Evolutionary conservation across 306 rosid genomes (phyloP).

Genomic region (Mucuna pruriens): DNA sequence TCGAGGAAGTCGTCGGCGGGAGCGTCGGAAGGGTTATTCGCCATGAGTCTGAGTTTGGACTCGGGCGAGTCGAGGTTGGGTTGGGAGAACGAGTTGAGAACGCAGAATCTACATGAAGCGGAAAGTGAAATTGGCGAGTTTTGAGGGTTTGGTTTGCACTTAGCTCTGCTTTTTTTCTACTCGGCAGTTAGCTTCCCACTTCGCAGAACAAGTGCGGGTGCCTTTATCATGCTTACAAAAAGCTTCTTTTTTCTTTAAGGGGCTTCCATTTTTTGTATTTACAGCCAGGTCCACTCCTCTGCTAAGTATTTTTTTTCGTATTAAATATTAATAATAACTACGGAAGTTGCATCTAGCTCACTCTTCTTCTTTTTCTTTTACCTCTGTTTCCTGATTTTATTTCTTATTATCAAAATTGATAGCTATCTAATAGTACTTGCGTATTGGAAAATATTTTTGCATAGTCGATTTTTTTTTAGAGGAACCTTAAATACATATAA

Average conservation of each 20-base stretch:
- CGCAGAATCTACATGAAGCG: constrained; percentile 48
- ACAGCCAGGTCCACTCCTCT: constrained; percentile 13
- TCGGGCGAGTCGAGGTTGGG: constrained; percentile 45
- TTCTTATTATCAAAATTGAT: background rate
- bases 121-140: background rate
- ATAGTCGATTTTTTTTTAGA: too few species aligned
- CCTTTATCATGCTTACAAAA: constrained; percentile 52
- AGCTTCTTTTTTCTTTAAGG: constrained; percentile 34
- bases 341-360: background rate
- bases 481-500: too few species aligned
- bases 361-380: background rate
- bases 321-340: background rate
- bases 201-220: background rate
- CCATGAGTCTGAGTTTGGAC: constrained; percentile 54
- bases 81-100: constrained; percentile 40
- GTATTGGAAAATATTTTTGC: background rate
- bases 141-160: constrained; percentile 21
- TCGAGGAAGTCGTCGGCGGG: constrained; percentile 89
- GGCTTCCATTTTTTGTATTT: constrained; percentile 40
- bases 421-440: background rate
- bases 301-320: background rate
- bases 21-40: constrained; percentile 80
- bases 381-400: background rate
- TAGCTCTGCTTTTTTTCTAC: background rate
- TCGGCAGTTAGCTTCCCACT: constrained; percentile 8